These are phyloP conservation scores for Henckelia pumila DNA, from an alignment of 257 asterid species.

Conservation along the genomic window DNA sequence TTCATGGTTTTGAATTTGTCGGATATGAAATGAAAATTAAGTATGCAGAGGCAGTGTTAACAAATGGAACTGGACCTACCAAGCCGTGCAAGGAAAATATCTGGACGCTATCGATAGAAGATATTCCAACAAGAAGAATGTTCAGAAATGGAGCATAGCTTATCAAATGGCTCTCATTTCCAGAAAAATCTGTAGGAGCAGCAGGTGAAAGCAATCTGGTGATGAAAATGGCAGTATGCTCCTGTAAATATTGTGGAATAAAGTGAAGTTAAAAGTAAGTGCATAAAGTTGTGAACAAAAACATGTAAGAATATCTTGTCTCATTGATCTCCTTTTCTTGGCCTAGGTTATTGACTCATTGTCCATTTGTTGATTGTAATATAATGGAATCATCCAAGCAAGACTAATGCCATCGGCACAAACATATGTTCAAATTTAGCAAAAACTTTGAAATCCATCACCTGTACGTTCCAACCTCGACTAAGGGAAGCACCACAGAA, in stretches of 20 bases:
- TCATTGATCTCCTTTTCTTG: neutral
- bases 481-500: slow-evolving; percentile 89
- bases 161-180: slow-evolving; percentile 81
- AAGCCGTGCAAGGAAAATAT: slow-evolving; percentile 91
- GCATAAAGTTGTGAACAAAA: slow-evolving; percentile 10
- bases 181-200: slow-evolving; percentile 65
- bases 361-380: slow-evolving; percentile 13
- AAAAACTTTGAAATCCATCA: slow-evolving; percentile 28
- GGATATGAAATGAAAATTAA: slow-evolving; percentile 14
- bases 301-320: slow-evolving; percentile 15
- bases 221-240: slow-evolving; percentile 68
- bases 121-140: slow-evolving; percentile 80
- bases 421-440: slow-evolving; percentile 13
- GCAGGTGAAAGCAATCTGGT: slow-evolving; percentile 82
- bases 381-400: slow-evolving; percentile 8
- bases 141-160: slow-evolving; percentile 82
- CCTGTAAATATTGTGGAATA: slow-evolving; percentile 50
- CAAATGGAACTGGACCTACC: slow-evolving; percentile 63
- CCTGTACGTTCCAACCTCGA: slow-evolving; percentile 99
- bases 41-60: slow-evolving; percentile 10
- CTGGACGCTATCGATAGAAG: slow-evolving; percentile 70
- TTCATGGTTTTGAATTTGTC: slow-evolving; percentile 8
- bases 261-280: slow-evolving; percentile 1
- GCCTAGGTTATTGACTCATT: slow-evolving; percentile 16
- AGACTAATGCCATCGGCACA: neutral